phyloP scores from a whole-genome alignment of 305 asterid species.

The Fraxinus sp. region DNA sequence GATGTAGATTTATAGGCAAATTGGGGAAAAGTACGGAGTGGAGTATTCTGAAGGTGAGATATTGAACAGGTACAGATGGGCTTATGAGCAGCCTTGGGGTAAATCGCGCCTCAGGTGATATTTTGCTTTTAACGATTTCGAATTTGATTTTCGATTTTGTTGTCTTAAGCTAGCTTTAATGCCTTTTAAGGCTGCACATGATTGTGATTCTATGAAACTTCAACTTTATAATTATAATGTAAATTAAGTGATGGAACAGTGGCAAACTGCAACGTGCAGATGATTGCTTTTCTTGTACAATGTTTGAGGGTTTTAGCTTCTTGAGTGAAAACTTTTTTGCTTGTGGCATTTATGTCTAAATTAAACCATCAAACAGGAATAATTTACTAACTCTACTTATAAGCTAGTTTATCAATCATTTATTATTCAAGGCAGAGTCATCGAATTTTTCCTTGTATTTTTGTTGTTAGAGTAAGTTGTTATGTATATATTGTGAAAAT shows the following conservation, averaged over 20 bases:
- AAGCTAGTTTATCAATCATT: too few relatives aligned
- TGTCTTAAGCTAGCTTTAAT: background rate
- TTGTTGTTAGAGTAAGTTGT: background rate
- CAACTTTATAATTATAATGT: background rate
- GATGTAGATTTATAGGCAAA: conserved; percentile 71
- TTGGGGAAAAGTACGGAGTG: conserved; percentile 94
- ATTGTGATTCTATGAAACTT: background rate
- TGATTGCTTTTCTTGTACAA: background rate
- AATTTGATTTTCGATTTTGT: background rate
- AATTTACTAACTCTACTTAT: background rate
- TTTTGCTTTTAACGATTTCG: background rate
- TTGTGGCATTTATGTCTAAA: background rate
- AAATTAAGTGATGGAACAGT: background rate
- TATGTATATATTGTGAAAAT: background rate
- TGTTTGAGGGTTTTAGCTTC: background rate
- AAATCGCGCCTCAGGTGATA: conserved; percentile 86
- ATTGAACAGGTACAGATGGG: conserved; percentile 74
- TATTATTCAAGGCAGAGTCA: background rate
- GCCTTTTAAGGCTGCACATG: background rate
- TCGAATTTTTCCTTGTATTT: background rate
- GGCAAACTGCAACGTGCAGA: background rate
- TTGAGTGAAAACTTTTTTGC: background rate
- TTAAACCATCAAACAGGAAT: background rate
- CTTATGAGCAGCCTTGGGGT: conserved; percentile 96
- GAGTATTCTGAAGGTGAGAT: conserved; percentile 81